phyloP scores from a whole-genome alignment of 257 asterid genomes.

The Orobanche coerulescens region DNA sequence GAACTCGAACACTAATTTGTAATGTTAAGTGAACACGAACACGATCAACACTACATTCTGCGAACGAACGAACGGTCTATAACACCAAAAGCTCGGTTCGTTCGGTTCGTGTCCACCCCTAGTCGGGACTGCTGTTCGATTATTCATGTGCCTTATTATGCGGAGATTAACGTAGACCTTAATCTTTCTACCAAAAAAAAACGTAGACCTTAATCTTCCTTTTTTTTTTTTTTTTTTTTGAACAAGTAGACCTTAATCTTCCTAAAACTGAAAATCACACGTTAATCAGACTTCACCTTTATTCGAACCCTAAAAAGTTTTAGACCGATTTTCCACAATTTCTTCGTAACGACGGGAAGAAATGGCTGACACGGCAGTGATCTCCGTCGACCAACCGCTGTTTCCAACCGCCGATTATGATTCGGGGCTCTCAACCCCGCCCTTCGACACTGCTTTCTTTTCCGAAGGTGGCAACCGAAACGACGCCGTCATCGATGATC shows the following conservation, averaged over 20 bases:
- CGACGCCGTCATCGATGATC: slow-evolving; percentile 26
- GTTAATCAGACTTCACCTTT: neutral
- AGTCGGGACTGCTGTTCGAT: no score
- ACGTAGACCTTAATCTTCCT: no score
- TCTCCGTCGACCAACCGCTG: slow-evolving; percentile 27
- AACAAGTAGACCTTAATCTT: neutral
- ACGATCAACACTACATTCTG: no score
- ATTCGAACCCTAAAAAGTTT: slow-evolving; percentile 14
- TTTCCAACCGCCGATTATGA: slow-evolving; percentile 18
- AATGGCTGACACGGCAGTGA: slow-evolving; percentile 40
- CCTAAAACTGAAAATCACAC: neutral
- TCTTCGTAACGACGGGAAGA: neutral
- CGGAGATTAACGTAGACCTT: no score
- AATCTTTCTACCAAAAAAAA: no score
- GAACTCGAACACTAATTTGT: no score
- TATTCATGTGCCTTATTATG: no score
- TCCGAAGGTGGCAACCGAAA: slow-evolving; percentile 14
- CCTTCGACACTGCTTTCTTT: slow-evolving; percentile 42
- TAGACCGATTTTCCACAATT: neutral
- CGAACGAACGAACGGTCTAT: no score
- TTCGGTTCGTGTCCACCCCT: no score
- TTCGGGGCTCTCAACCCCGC: slow-evolving; percentile 42
- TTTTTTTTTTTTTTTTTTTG: neutral
- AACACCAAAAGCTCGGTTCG: no score
- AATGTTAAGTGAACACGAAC: no score